These are phyloP conservation scores for Chenopodium quinoa DNA, from an alignment of 148 eudicot genomes.

Conservation along the genomic window DNA sequence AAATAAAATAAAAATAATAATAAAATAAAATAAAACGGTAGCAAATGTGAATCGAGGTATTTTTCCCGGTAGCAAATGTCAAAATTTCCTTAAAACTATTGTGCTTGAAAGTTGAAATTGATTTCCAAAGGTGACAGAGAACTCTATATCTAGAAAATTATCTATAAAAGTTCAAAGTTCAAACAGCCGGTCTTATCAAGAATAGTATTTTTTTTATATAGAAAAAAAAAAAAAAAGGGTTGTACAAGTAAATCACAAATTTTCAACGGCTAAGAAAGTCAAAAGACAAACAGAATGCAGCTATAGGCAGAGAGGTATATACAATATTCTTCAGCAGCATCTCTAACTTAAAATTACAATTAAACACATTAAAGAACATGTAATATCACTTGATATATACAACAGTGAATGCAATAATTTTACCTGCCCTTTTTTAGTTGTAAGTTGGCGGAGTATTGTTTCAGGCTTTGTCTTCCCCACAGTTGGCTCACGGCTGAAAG, in stretches of 20 bases:
- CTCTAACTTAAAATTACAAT: not conserved
- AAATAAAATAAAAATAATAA: too few species aligned
- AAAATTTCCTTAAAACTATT: not conserved
- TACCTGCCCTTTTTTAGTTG: slow-evolving; percentile 99
- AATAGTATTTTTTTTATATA: not conserved
- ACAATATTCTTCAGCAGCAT: not conserved
- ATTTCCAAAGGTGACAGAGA: not conserved
- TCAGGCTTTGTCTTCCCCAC: slow-evolving; percentile 98
- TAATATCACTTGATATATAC: too few species aligned
- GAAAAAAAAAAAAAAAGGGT: not conserved
- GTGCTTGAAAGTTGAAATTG: not conserved
- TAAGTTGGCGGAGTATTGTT: slow-evolving; percentile 93
- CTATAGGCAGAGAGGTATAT: not conserved
- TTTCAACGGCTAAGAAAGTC: not conserved
- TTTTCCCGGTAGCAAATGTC: too few species aligned
- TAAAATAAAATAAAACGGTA: too few species aligned
- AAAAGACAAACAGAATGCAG: not conserved
- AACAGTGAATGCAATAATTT: slow-evolving; percentile 3
- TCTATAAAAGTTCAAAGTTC: not conserved
- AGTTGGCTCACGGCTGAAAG: slow-evolving; percentile 85
- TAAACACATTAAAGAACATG: too few species aligned
- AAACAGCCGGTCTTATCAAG: not conserved
- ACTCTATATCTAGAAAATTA: not conserved
- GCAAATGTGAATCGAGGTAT: too few species aligned
- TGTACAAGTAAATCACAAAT: not conserved